Evolutionary conservation across 371 early-diverging fungal genomes (phyloP).

Genomic region (Apophysomyces ossiformis): DNA sequence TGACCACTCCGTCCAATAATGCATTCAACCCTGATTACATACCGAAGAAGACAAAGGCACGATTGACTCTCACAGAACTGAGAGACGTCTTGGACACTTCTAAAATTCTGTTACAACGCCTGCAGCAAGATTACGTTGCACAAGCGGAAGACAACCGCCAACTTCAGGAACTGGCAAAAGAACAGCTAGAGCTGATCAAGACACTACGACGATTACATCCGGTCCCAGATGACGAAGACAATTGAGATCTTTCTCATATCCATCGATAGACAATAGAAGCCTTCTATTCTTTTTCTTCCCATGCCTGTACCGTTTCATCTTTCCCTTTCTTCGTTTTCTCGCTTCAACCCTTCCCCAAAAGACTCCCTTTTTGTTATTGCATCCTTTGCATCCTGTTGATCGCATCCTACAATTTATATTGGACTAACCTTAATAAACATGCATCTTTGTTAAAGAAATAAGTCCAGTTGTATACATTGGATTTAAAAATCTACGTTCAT

Average conservation of each 20-base stretch:
- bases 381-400: no score
- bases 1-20: constrained; percentile 49
- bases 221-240: background rate
- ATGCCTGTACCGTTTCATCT: background rate
- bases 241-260: background rate
- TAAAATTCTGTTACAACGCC: constrained; percentile 26
- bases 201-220: constrained; percentile 11
- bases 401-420: no score
- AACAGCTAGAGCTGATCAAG: constrained; percentile 29
- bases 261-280: background rate
- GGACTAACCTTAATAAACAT: no score
- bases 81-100: constrained; percentile 40
- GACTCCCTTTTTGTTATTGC: no score
- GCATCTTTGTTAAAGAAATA: no score
- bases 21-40: constrained; percentile 48
- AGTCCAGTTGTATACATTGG: no score
- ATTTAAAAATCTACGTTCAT: no score
- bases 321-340: background rate
- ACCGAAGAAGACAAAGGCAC: constrained; percentile 38
- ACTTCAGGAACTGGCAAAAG: constrained; percentile 28
- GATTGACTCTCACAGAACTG: constrained; percentile 36
- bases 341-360: background rate
- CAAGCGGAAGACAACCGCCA: constrained; percentile 18
- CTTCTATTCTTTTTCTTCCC: background rate
- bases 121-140: constrained; percentile 28